Percentiles rank a stretch among this genome's conserved stretches.
These are phyloP conservation scores for Eimeria falciformis DNA, from an alignment of 169 alveolate genomes.

Conservation along the genomic window DNA sequence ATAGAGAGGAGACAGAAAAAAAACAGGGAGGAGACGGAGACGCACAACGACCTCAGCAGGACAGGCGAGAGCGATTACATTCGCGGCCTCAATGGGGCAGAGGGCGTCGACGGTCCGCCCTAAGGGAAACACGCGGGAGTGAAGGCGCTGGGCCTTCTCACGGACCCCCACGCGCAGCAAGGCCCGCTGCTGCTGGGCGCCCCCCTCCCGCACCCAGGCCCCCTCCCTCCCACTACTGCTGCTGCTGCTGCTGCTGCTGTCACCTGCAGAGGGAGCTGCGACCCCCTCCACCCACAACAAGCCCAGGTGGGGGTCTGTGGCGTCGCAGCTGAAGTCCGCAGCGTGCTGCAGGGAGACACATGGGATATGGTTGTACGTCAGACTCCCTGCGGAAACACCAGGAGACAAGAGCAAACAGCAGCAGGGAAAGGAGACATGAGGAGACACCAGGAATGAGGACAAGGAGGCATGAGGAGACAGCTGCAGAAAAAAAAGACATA, in stretches of 20 bases:
- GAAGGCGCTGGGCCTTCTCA: constrained; percentile 69
- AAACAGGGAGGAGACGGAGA: background rate
- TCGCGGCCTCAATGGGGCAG: constrained; percentile 12
- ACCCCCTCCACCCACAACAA: constrained; percentile 34
- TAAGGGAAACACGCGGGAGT: constrained; percentile 29
- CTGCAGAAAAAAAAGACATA: background rate
- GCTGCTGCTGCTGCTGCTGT: constrained; percentile 2
- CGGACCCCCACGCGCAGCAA: constrained; percentile 58
- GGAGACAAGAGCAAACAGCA: background rate
- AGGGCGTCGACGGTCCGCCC: constrained; percentile 64
- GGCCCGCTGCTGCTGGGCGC: background rate
- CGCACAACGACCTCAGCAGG: constrained; percentile 53
- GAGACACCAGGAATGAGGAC: background rate
- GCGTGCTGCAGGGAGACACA: constrained; percentile 28
- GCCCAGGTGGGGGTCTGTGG: constrained; percentile 61
- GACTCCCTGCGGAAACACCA: constrained; percentile 39
- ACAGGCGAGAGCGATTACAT: constrained; percentile 35
- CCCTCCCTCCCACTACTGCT: constrained; percentile 1
- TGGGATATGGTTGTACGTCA: constrained; percentile 30
- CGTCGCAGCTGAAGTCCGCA: constrained; percentile 45
- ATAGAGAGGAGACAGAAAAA: background rate
- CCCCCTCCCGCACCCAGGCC: background rate
- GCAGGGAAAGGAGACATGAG: background rate
- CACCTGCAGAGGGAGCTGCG: constrained; percentile 20
- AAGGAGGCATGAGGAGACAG: background rate